Evolutionary conservation across 2,329 filamentous ascomycete species (phyloP).

Genomic region (Colletotrichum magnum): DNA sequence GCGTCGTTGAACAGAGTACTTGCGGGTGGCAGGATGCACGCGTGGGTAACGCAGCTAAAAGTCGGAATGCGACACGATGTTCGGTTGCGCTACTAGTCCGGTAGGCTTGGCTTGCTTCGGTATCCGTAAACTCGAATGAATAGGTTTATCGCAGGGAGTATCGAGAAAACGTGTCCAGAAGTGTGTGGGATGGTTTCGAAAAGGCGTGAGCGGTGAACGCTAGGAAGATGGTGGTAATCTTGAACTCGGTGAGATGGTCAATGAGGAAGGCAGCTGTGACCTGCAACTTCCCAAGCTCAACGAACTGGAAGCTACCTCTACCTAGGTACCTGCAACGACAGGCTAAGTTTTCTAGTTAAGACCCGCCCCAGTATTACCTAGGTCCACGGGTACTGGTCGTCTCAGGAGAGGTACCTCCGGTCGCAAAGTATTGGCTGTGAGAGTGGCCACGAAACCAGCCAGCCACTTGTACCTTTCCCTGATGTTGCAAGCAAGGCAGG

Average conservation of each 20-base stretch:
- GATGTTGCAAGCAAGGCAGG: no score
- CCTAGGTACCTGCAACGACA: not conserved
- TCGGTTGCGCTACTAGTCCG: no score
- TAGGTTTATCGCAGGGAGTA: not conserved
- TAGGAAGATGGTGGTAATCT: slow-evolving; percentile 4
- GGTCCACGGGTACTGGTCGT: not conserved
- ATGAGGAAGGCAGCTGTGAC: not conserved
- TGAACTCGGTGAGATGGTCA: not conserved
- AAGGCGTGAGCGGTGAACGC: slow-evolving; percentile 26
- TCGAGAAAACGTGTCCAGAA: no score
- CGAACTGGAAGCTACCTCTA: not conserved
- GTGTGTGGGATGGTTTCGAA: not conserved
- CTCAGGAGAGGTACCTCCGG: not conserved
- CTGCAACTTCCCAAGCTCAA: not conserved
- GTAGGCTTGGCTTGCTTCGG: no score
- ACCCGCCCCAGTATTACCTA: not conserved
- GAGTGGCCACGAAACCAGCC: not conserved
- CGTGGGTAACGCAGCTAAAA: no score
- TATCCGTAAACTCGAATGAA: not conserved
- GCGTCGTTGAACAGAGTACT: not conserved
- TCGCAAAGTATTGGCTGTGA: not conserved
- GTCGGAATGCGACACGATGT: no score
- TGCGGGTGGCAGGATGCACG: no score
- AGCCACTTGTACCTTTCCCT: not conserved
- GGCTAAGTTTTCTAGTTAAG: not conserved